Evolutionary conservation across 2,329 filamentous ascomycete species (phyloP).

Genomic region (Fusarium equiseti): DNA sequence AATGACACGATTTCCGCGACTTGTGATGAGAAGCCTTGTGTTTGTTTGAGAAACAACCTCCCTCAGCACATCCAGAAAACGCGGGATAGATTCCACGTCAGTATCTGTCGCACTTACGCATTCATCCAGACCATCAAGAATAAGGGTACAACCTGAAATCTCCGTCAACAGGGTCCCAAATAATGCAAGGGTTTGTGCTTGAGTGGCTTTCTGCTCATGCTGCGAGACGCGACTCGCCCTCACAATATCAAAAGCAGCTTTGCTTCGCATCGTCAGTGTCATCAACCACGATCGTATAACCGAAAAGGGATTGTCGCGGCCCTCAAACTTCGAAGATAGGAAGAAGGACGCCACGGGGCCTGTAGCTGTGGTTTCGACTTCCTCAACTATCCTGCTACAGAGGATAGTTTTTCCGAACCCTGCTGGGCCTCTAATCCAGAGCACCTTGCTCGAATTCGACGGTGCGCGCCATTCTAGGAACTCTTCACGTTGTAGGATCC

Average conservation of each 20-base stretch:
- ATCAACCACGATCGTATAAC: slow-evolving; percentile 29
- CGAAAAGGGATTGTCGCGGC: slow-evolving; percentile 44
- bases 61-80: slow-evolving; percentile 18
- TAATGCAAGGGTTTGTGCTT: accelerated
- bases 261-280: slow-evolving; percentile 31
- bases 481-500: neutral
- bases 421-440: slow-evolving; percentile 51
- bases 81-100: slow-evolving; percentile 21
- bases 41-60: slow-evolving; percentile 9
- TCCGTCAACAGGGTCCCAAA: accelerated
- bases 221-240: neutral
- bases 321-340: slow-evolving; percentile 45
- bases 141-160: neutral
- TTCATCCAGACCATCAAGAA: slow-evolving; percentile 27
- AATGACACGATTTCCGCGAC: accelerated
- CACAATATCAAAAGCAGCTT: slow-evolving; percentile 29
- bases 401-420: slow-evolving; percentile 53
- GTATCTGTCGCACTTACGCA: neutral
- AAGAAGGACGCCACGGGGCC: slow-evolving; percentile 48
- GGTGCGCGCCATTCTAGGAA: neutral
- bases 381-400: slow-evolving; percentile 47
- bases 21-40: neutral
- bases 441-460: slow-evolving; percentile 1
- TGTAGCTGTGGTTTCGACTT: slow-evolving; percentile 21
- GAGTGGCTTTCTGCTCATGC: accelerated